These are phyloP conservation scores for Sphaerulina populicola DNA, from an alignment of 2,329 filamentous ascomycete species.

Conservation along the genomic window DNA sequence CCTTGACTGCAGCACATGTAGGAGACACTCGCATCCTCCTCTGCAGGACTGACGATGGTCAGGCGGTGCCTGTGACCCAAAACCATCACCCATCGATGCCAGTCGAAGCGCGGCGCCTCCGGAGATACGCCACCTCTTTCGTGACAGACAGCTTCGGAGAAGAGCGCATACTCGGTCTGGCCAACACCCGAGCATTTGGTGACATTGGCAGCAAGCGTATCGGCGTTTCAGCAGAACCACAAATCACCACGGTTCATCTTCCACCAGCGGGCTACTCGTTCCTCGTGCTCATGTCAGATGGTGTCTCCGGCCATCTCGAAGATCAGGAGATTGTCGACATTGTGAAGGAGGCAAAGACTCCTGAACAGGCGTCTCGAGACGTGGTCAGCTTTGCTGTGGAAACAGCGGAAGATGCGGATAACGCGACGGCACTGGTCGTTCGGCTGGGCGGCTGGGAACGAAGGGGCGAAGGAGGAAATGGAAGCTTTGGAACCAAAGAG, in stretches of 20 bases:
- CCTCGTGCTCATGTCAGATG: slow-evolving; percentile 79
- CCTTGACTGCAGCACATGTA: slow-evolving; percentile 78
- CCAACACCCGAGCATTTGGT: slow-evolving; percentile 89
- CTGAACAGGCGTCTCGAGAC: slow-evolving; percentile 70
- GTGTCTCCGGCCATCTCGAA: slow-evolving; percentile 72
- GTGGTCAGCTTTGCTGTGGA: slow-evolving; percentile 86
- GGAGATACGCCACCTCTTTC: slow-evolving; percentile 77
- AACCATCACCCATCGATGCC: slow-evolving; percentile 91
- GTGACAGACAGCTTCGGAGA: slow-evolving; percentile 96
- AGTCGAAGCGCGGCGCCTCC: slow-evolving; percentile 69
- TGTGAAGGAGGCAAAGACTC: slow-evolving; percentile 85
- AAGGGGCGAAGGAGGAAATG: slow-evolving; percentile 73
- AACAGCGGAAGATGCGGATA: slow-evolving; percentile 56
- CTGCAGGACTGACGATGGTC: slow-evolving; percentile 75
- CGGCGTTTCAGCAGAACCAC: slow-evolving; percentile 88
- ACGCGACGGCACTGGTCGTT: slow-evolving; percentile 56
- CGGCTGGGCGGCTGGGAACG: slow-evolving; percentile 58
- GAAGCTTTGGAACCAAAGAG: slow-evolving; percentile 86
- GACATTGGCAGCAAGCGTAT: slow-evolving; percentile 88
- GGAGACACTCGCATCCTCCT: slow-evolving; percentile 88
- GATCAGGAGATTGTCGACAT: slow-evolving; percentile 97
- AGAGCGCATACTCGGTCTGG: slow-evolving; percentile 85
- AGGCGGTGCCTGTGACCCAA: slow-evolving; percentile 71
- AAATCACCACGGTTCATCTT: slow-evolving; percentile 71
- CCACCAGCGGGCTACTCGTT: slow-evolving; percentile 80